Percentiles rank a stretch among this genome's conserved stretches.
phyloP scores from a whole-genome alignment of 2,329 filamentous ascomycete species.

The Neurospora crassa region DNA sequence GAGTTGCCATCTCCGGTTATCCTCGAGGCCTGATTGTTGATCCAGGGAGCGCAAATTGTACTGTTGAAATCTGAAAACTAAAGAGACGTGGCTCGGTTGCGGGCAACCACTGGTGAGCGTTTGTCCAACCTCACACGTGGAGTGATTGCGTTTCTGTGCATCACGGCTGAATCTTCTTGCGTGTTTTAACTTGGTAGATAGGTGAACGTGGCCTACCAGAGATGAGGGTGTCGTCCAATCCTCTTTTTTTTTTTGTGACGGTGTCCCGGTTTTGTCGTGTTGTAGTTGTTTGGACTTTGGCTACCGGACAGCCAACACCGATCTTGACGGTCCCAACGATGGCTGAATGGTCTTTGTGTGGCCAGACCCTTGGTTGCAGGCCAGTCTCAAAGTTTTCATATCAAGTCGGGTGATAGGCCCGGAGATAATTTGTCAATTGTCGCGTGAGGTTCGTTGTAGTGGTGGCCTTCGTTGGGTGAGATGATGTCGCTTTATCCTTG shows the following conservation, averaged over 20 bases:
- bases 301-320: not conserved
- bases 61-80: not conserved
- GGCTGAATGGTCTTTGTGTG: not conserved
- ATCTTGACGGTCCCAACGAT: not conserved
- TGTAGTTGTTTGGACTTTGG: not conserved
- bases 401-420: not conserved
- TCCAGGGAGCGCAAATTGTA: not conserved
- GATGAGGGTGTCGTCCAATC: not conserved
- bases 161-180: not conserved
- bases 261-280: not conserved
- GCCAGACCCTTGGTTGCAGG: not conserved
- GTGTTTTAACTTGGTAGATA: not conserved
- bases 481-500: not conserved
- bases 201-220: not conserved
- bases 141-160: not conserved
- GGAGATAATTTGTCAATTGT: not conserved
- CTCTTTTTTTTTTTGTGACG: not conserved
- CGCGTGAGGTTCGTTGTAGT: not conserved
- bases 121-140: not conserved
- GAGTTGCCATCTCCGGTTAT: not conserved
- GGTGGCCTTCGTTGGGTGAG: not conserved
- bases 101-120: not conserved
- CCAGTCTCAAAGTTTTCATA: not conserved
- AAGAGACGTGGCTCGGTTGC: not conserved
- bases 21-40: not conserved